Evolutionary conservation across 805 yeast species (phyloP), one percentile per base, ranked within the genome.

Genomic region (Candida piceae): DNA sequence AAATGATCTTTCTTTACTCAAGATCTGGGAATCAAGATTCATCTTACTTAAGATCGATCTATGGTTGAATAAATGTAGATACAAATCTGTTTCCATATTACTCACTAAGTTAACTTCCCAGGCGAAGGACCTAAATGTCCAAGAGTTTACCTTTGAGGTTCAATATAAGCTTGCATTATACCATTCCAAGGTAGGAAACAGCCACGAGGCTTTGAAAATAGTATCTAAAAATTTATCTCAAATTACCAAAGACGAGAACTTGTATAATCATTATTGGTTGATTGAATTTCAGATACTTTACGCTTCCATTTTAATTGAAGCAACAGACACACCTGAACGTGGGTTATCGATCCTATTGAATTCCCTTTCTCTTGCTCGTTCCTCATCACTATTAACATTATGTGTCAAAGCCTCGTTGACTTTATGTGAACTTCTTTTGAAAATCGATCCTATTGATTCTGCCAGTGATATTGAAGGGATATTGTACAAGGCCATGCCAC

Each of bases 301-400:
- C 46, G 67, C 76, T 29, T 49, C 60, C 11, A 62, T 76, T 1
- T 57, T 76, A 40, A 46, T 69, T 17, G 46, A 57, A 5, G 53
- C 70, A 12, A 69, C 73, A 0, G 18, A 34, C 4, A 57, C 66
- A 4, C 72, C 77, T 11, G 55, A 70, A 8, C 64, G 81, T 39
- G 76, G 74, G 0, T 44, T 80, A 7, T 69, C 81, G 1, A 50
- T 70, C 15, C 48, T 78, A 0, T 51, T 74, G 5, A 74, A 74
- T 42, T 66, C 76, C 35, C 55, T 81, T 2, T 67, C 70, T 32
- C 49, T 65, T 10, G 72, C 83, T 0, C 65, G 67, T 16, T 50
- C 55, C 4, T 63, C 72, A 7, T 76, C 80, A 2, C 64, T 73
- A 36, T 54, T 64, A 3, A 53, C 70, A 0, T 52, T 72, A 7